A percentile compares a stretch with the other conserved stretches of the same genome.
These are phyloP conservation scores for Corymbia calophylla DNA, from an alignment of 441 rosid genomes.

Conservation along the genomic window DNA sequence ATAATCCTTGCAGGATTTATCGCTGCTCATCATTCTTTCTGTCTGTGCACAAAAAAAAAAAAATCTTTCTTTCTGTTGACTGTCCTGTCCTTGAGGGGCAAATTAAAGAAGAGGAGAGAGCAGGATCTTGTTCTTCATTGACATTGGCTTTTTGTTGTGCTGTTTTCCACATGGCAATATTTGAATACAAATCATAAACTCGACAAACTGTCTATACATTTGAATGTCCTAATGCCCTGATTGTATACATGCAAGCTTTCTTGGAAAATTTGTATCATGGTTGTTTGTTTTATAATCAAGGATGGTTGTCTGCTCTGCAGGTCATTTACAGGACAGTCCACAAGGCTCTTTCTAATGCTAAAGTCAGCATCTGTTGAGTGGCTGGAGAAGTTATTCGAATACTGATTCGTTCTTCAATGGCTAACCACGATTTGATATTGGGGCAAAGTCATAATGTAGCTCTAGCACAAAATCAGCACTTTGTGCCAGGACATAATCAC, in stretches of 20 bases:
- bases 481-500: slow-evolving; percentile 65
- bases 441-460: slow-evolving; percentile 60
- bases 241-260: neutral
- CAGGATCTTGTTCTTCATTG: neutral
- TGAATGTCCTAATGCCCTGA: neutral
- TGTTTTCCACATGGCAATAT: neutral
- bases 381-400: slow-evolving; percentile 11
- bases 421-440: slow-evolving; percentile 76
- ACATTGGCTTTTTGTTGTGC: neutral
- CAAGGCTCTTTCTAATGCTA: neutral
- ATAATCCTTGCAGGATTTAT: neutral
- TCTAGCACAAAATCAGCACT: slow-evolving; percentile 56
- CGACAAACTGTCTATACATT: neutral
- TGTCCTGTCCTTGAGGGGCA: neutral
- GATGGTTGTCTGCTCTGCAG: neutral
- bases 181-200: neutral
- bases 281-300: neutral
- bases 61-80: neutral
- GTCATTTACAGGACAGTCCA: neutral
- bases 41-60: neutral
- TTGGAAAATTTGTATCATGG: neutral
- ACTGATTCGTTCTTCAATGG: slow-evolving; percentile 34
- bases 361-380: slow-evolving; percentile 10
- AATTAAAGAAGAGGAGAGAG: neutral
- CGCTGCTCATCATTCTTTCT: neutral